Conservation (phyloP, 257 asterid species). For the Fraxinus cuspidata region DNA sequence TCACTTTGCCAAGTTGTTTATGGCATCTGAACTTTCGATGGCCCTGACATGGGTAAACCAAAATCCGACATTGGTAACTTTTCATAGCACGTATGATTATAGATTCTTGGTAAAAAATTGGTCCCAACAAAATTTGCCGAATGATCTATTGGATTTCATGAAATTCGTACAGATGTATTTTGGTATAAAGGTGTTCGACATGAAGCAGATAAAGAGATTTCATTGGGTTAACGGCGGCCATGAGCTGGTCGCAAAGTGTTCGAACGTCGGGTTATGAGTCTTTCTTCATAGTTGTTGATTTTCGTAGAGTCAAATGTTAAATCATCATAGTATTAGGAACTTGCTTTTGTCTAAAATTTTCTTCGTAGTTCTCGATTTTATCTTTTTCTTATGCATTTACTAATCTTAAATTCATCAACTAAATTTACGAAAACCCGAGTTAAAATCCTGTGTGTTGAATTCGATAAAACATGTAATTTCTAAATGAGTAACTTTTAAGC, state of each 20-base stretch:
- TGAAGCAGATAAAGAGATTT: slow-evolving; percentile 14
- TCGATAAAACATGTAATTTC: too few species aligned
- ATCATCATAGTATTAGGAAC: too few species aligned
- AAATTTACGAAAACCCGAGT: too few species aligned
- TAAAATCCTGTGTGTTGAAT: too few species aligned
- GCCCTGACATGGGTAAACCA: too few species aligned
- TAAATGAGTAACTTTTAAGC: too few species aligned
- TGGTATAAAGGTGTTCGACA: slow-evolving; percentile 26
- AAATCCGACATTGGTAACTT: slow-evolving; percentile 33
- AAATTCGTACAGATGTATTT: background rate
- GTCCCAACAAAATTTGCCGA: slow-evolving; percentile 7
- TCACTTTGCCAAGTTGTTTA: slow-evolving; percentile 1
- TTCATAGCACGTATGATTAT: slow-evolving; percentile 32
- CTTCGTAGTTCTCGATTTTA: too few species aligned
- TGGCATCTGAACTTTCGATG: background rate
- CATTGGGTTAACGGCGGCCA: slow-evolving; percentile 25
- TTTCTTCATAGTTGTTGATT: too few species aligned
- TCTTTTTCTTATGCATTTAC: too few species aligned
- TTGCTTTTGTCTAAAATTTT: too few species aligned
- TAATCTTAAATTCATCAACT: too few species aligned
- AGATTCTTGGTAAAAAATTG: slow-evolving; percentile 8
- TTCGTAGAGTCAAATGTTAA: too few species aligned
- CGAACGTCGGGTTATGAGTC: slow-evolving; percentile 2
- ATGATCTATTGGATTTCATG: background rate
- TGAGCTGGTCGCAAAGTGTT: slow-evolving; percentile 18